Evolutionary conservation across 345 rosid species (phyloP).

Genomic region (sweet orange (Citrus sinensis)): DNA sequence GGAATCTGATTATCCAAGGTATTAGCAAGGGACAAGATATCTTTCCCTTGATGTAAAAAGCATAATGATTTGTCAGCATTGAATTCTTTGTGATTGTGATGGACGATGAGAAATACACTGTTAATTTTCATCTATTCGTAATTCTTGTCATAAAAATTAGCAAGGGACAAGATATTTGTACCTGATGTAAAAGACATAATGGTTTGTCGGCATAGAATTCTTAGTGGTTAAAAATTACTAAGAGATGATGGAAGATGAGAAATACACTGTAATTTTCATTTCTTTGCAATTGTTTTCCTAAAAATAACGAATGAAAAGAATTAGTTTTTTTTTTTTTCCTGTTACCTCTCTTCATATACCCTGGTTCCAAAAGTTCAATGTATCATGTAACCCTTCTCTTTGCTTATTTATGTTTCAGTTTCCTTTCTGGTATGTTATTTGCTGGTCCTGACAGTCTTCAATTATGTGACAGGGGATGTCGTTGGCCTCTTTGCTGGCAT

Average conservation of each 20-base stretch:
- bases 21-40: neutral
- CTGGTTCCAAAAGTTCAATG: neutral
- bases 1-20: neutral
- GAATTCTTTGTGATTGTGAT: neutral
- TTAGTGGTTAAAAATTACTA: neutral
- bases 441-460: constrained; percentile 14
- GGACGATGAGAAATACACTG: neutral
- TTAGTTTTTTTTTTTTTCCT: neutral
- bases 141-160: neutral
- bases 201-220: neutral
- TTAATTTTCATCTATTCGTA: neutral
- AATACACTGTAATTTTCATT: neutral
- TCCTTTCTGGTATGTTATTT: constrained; percentile 16
- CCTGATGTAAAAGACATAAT: neutral
- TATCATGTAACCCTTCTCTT: neutral
- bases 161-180: neutral
- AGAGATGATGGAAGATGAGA: neutral
- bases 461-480: constrained; percentile 59
- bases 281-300: neutral
- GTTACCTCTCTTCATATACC: neutral
- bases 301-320: neutral
- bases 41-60: neutral
- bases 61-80: neutral
- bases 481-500: constrained; percentile 62
- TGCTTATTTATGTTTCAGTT: neutral